These are phyloP conservation scores for Penicillium flavigenum DNA, from an alignment of 495 filamentous ascomycete species.

Conservation along the genomic window DNA sequence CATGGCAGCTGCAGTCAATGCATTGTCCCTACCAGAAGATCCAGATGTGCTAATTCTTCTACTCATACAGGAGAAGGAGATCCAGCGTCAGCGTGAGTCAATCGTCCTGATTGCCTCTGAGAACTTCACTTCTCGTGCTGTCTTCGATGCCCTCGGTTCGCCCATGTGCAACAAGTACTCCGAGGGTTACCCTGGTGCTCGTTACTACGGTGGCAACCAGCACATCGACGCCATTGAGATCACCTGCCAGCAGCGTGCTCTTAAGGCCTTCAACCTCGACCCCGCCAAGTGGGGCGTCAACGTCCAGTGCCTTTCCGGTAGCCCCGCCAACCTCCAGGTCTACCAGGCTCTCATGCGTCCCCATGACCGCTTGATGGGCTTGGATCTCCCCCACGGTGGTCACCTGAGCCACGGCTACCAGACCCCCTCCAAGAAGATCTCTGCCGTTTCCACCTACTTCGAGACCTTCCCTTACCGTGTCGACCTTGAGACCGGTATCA, in stretches of 20 bases:
- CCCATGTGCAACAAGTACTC: conserved; percentile 99
- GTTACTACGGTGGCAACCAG: conserved; percentile 99
- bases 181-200: conserved; percentile 95
- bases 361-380: conserved; percentile 94
- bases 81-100: conserved; percentile 96
- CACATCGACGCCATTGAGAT: conserved; percentile 96
- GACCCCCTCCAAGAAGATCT: conserved; percentile 89
- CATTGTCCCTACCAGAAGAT: background rate
- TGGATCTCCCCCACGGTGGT: conserved; percentile 96
- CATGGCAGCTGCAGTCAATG: background rate
- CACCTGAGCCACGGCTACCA: conserved; percentile 99
- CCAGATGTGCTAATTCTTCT: conserved; percentile 10
- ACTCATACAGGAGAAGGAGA: conserved; percentile 72
- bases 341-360: conserved; percentile 99
- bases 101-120: conserved; percentile 99
- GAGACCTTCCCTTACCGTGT: conserved; percentile 94
- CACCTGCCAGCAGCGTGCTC: conserved; percentile 92
- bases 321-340: conserved; percentile 94
- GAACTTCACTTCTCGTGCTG: conserved; percentile 97
- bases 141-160: conserved; percentile 93
- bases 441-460: conserved; percentile 90
- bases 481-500: conserved; percentile 88
- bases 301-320: conserved; percentile 87
- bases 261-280: conserved; percentile 87
- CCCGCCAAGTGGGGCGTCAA: conserved; percentile 96